These are phyloP conservation scores for Didymella lethalis DNA, from an alignment of 2,329 filamentous ascomycete species.

Conservation along the genomic window DNA sequence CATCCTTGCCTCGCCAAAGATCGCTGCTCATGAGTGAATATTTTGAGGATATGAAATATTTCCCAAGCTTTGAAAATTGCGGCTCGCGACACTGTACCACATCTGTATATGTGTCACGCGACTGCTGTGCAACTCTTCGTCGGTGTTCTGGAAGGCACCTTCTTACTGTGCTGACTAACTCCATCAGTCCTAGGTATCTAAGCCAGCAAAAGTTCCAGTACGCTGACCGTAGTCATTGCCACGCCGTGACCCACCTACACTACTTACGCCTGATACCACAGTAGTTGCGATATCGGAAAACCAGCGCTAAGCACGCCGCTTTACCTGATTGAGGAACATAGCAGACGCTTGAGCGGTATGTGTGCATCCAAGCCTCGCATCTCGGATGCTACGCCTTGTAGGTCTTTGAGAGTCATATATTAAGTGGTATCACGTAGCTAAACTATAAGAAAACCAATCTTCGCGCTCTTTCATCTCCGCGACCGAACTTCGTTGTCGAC, in stretches of 20 bases:
- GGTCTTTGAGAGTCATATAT: neutral
- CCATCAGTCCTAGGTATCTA: too few relatives aligned
- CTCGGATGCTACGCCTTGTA: neutral
- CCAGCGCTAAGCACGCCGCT: constrained; percentile 4
- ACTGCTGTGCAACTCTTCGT: neutral
- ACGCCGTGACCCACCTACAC: too few relatives aligned
- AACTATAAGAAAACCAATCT: neutral
- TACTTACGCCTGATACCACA: too few relatives aligned
- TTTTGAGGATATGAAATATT: too few relatives aligned
- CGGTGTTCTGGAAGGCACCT: neutral
- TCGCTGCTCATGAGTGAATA: too few relatives aligned
- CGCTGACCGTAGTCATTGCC: too few relatives aligned
- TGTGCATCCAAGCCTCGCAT: neutral
- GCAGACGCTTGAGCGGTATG: neutral
- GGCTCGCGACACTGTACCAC: neutral
- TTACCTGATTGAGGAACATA: neutral
- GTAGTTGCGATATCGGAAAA: constrained; percentile 10
- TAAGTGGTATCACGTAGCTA: neutral
- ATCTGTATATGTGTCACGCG: neutral
- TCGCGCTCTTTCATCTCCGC: neutral
- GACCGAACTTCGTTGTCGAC: neutral
- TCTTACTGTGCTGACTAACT: neutral
- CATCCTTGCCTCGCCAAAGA: too few relatives aligned
- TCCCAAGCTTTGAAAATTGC: too few relatives aligned
- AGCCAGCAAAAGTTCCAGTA: too few relatives aligned